These are phyloP conservation scores for Brassica nigra DNA, from an alignment of 345 rosid genomes.

Conservation along the genomic window DNA sequence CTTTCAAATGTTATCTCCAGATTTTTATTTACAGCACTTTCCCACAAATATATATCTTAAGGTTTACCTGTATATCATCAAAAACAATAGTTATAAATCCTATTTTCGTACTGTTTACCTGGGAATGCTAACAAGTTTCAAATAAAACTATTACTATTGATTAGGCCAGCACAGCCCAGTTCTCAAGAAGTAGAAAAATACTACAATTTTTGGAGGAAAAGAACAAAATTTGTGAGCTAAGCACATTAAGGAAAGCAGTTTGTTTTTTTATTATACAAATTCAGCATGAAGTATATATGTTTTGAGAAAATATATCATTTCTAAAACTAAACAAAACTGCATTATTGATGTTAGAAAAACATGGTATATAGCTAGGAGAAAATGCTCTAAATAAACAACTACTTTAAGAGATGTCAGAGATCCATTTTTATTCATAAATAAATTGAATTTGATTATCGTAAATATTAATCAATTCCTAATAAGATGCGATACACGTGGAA, in stretches of 20 bases:
- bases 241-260: not conserved
- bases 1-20: constrained; percentile 50
- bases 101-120: not conserved
- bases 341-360: not conserved
- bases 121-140: not conserved
- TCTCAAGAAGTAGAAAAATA: not conserved
- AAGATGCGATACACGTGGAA: constrained; percentile 26
- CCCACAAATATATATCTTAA: constrained; percentile 13
- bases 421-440: not conserved
- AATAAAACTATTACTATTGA: not conserved
- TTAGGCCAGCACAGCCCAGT: not conserved
- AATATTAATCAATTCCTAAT: not conserved
- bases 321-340: not conserved
- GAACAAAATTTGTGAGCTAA: not conserved
- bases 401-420: constrained; percentile 15
- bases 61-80: not conserved
- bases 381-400: not conserved
- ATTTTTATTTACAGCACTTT: constrained; percentile 20
- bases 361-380: not conserved
- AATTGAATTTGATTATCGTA: not conserved
- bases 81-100: not conserved
- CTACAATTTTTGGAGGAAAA: not conserved
- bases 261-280: not conserved
- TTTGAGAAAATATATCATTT: no score
- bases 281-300: not conserved